Base-by-base conservation (phyloP, 2,329 filamentous ascomycete genomes). In the Rutstroemia sp. region DNA sequence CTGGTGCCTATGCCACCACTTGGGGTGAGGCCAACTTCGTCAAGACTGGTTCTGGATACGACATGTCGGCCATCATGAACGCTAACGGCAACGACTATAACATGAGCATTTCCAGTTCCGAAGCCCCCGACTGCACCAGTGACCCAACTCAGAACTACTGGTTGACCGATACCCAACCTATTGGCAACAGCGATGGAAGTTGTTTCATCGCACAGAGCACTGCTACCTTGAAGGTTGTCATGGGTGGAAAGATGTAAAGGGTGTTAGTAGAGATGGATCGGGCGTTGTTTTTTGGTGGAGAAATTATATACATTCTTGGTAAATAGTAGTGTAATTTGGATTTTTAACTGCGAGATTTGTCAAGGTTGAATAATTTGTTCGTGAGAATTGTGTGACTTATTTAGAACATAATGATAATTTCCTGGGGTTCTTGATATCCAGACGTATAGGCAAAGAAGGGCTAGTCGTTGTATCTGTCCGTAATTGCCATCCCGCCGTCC, bases 11-110 rank as follows among this genome's bases (percentile, higher is more conserved):
- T 19, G 62, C 56, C 1, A 65, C 61, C 7, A 64, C 60, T 9
- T 69, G 64, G 64, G 64, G 63, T 10, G 67, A 69, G 59, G 58
- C 44, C 8, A 64, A 67, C 55, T 67, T 66, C 46, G n/a, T 54
- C 8, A 44, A 39, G 14, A 58, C 56, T 23, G 67, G 66, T 10
- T 61, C 56, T 40, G 67, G 66, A 57, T 68, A 65, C 16, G 65
- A 69, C 47, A 54, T 68, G 21, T 69, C 67, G 7, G 65, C 65
- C 36, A 69, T 69, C 57, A 59, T 63, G 56, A 69, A 67, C 60
- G n/a, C 60, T 2, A 40, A 46, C 14, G 59, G 60, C 17, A 69
- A 66, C 56, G 61, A 59, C 50, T 69, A 69, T 39, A 56, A 63
- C 50, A 68, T 69, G 67, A 57, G 60, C n/a, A 68, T 69, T 56